Base-by-base conservation (phyloP, 805 yeast species). In the Monosporozyma aerobia region DNA sequence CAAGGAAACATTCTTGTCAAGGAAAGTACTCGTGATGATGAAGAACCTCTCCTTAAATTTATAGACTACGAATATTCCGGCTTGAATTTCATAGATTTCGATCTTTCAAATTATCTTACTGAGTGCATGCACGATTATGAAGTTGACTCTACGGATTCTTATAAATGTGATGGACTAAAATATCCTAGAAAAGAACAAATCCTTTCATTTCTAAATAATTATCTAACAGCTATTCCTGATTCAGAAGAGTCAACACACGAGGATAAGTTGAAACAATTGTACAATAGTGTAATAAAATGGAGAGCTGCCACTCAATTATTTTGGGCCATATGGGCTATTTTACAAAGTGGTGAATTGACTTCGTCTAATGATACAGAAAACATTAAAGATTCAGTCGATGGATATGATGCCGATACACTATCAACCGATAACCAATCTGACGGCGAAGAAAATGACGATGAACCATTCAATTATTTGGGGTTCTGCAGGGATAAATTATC, bases 81-180 rank as follows among this genome's bases (percentile, higher is more conserved):
- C 0, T 81, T 92, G 13, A 90, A 90, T 63, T 70, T 81, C 47
- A 85, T 94, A 1, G 94, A 90, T 2, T 87, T 75, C 65, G 98
- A 90, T 65, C 79, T 90, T 51, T 88, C 89, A 13, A 90, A 90
- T 69, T 97, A 90, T 69, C 86, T 92, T 59, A 78, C 85, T 55
- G 98, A 90, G 70, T 90, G 97, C 96, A 90, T 90, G 97, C 78
- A 87, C 47, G 87, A 90, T 70, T 90, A 90, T 64, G 87, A 85
- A 63, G 41, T 41, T 3, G 54, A 57, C 37, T 22, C n/a, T 13
- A 23, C 50, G 1, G 80, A 82, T 58, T 76, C 81, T 1, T 71
- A 72, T n/a, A 69, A 74, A 11, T 63, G 73, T 41, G 61, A 62
- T 52, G 76, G 81, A 2, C 69, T 75, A 11, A 69, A 71, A 49